Base-by-base conservation (phyloP, 768 basidiomycete genomes). In the Tylopilus sp. region DNA sequence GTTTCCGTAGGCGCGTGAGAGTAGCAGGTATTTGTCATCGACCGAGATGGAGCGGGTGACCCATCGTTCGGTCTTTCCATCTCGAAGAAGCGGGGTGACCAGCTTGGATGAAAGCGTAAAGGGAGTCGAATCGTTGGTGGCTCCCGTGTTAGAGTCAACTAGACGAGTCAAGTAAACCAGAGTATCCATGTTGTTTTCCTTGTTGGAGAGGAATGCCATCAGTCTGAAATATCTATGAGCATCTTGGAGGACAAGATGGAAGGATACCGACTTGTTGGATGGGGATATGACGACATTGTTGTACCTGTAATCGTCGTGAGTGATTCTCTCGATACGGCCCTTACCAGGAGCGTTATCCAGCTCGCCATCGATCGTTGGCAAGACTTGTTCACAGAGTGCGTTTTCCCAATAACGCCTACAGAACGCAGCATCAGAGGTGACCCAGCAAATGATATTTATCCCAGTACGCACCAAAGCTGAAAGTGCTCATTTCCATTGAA, bases 381-480 rank as follows among this genome's bases (percentile, higher is more conserved):
- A 45, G 18, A 54, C 53, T 7, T 49, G 55, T 8, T 63, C 53
- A 17, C 59, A 60, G 31, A 62, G 49, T 15, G 53, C 31, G 28
- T 76, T 70, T 44, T 75, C 74, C 75, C 75, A 76, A 57, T 74
- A 73, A 28, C 75, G 74, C 71, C 71, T 72, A 18, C 20, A 42
- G 45, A 17, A 18, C 13, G 22, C 15, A 18, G 47, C 5, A 10
- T 50, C 25, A 55, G 41, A 3, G 28, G 33, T 21, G 22, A 36
- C 26, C 15, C 6, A 26, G 38, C 20, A 21, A 20, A 23, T 38
- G 4, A 12, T n/a, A 20, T 15, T 22, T 28, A 33, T 20, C 13
- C 21, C 15, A 28, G 17, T 8, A 22, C 67, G 23, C 51, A 67
- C 74, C 74, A 75, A 25, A 75, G 63, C n/a, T 76, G 75, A 45